phyloP scores from a whole-genome alignment of 305 asterid species.

The Andrographis paniculata region DNA sequence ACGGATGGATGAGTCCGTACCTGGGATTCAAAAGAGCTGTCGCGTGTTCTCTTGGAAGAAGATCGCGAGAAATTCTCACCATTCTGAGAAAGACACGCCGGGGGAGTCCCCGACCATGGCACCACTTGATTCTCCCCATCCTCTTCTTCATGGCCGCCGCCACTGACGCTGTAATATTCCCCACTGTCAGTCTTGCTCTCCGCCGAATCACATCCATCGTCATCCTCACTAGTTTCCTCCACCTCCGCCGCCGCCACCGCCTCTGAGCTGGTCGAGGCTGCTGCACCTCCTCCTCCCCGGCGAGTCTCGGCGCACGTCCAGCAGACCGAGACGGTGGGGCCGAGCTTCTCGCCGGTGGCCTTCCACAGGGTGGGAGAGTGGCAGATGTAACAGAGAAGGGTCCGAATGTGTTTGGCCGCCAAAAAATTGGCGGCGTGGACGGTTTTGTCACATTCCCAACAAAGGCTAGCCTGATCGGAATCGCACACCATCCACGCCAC shows the following conservation, averaged over 20 bases:
- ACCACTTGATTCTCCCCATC: constrained; percentile 65
- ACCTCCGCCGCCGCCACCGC: neutral
- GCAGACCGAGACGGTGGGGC: constrained; percentile 49
- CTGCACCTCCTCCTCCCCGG: constrained; percentile 3
- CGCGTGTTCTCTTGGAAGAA: constrained; percentile 24
- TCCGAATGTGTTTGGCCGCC: constrained; percentile 61
- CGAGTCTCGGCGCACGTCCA: constrained; percentile 20
- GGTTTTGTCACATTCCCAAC: constrained; percentile 66
- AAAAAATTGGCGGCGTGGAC: constrained; percentile 73
- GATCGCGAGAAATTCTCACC: constrained; percentile 20
- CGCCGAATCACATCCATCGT: constrained; percentile 18
- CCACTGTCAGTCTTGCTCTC: constrained; percentile 26
- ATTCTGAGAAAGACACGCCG: constrained; percentile 20
- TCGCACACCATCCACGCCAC: constrained; percentile 61
- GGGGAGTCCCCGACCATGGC: constrained; percentile 36
- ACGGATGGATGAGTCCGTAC: constrained; percentile 3
- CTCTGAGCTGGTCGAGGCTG: constrained; percentile 5
- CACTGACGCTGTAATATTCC: constrained; percentile 20
- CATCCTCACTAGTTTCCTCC: no score
- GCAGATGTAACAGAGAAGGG: constrained; percentile 61
- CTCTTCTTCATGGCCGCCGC: constrained; percentile 17
- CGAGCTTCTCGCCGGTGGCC: constrained; percentile 54
- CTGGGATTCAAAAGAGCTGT: constrained; percentile 17
- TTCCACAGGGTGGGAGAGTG: constrained; percentile 54
- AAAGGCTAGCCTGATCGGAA: constrained; percentile 63